Conservation (phyloP, 1,139 yeast species). For the Blastobotrys indianensis region DNA sequence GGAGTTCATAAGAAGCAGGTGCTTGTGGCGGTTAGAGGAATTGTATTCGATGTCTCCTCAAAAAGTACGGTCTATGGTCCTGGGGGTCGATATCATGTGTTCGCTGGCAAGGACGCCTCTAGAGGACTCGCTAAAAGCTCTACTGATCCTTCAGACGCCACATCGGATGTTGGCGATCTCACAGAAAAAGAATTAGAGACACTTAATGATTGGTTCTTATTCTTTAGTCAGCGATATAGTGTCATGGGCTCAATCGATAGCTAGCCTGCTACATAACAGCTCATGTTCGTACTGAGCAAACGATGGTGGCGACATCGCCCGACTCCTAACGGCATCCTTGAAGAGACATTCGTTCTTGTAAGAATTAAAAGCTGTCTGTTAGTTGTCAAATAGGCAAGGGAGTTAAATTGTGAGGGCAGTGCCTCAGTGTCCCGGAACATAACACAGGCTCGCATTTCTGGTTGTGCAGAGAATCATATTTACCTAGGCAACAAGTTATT, state of each 20-base stretch:
- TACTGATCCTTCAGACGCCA: constrained; percentile 51
- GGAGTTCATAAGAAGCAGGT: constrained; percentile 43
- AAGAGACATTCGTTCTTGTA: too few species aligned
- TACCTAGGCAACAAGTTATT: too few species aligned
- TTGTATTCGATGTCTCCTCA: constrained; percentile 67
- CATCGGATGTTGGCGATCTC: constrained; percentile 62
- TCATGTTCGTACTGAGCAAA: too few species aligned
- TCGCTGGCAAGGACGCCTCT: constrained; percentile 75
- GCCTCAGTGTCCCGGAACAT: too few species aligned
- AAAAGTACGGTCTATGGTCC: constrained; percentile 68
- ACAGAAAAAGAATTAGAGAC: constrained; percentile 56
- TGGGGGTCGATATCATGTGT: constrained; percentile 63
- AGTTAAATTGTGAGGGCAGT: too few species aligned
- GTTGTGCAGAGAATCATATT: too few species aligned
- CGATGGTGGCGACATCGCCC: too few species aligned
- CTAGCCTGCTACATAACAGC: too few species aligned
- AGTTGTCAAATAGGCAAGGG: too few species aligned
- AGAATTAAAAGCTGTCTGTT: too few species aligned
- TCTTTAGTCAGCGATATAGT: constrained; percentile 66
- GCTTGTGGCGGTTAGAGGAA: constrained; percentile 70
- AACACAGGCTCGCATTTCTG: too few species aligned
- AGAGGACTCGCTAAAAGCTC: constrained; percentile 59
- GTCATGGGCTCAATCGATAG: constrained; percentile 32
- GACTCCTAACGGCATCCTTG: too few species aligned
- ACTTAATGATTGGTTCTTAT: constrained; percentile 80